These are phyloP conservation scores for Exophiala calicioides DNA, from an alignment of 2,329 filamentous ascomycete genomes.

Conservation along the genomic window DNA sequence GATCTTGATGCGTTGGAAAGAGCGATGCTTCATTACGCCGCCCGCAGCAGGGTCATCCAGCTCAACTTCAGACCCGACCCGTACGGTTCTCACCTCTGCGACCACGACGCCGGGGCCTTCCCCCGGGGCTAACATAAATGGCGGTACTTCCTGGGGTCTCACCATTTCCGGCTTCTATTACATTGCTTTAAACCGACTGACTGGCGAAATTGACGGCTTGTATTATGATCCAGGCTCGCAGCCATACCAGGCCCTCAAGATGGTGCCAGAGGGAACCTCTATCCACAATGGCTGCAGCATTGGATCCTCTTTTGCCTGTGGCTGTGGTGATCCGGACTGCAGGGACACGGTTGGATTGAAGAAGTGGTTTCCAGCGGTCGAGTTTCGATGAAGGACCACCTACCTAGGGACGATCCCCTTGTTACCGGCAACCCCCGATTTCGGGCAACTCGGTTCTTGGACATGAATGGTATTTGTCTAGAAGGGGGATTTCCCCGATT, in stretches of 20 bases:
- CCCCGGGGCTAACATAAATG: neutral
- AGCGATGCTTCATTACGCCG: constrained; percentile 48
- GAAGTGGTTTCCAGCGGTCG: constrained; percentile 27
- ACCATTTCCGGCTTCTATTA: constrained; percentile 56
- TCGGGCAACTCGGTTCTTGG: too few species aligned
- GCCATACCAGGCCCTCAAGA: constrained; percentile 50
- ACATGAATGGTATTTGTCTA: too few species aligned
- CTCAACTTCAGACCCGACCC: constrained; percentile 8
- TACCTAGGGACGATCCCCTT: too few species aligned
- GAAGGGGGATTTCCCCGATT: too few species aligned
- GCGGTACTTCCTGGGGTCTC: constrained; percentile 42
- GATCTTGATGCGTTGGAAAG: constrained; percentile 56
- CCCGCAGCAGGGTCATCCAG: constrained; percentile 4
- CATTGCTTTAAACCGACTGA: constrained; percentile 48
- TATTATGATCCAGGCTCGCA: constrained; percentile 54
- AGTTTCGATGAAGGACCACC: constrained; percentile 24
- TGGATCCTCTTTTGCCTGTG: constrained; percentile 1
- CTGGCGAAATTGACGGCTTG: constrained; percentile 49
- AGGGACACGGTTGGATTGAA: constrained; percentile 20
- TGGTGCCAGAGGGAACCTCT: constrained; percentile 38
- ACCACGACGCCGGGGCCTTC: neutral
- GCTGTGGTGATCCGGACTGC: constrained; percentile 18
- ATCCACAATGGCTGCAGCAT: neutral
- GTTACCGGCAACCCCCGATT: too few species aligned
- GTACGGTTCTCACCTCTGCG: constrained; percentile 17